Base-by-base conservation (phyloP, 2,329 filamentous ascomycete species). In the Falciphora oryzae region DNA sequence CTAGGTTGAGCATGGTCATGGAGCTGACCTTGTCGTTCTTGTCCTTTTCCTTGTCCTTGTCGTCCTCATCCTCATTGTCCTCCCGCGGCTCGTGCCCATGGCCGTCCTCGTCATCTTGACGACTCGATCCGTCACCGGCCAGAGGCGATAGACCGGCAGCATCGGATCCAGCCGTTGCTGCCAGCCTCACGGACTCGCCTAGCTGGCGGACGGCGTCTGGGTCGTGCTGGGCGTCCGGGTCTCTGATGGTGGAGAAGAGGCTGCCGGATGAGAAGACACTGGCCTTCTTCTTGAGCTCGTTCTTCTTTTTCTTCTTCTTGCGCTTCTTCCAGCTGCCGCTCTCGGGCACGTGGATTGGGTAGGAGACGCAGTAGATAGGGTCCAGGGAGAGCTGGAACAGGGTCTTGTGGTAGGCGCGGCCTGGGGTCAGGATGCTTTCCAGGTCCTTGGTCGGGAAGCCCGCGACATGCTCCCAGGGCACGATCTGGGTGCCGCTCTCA, bases 1-100 rank as follows among this genome's bases (percentile, higher is more conserved):
- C 93, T 14, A 97, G 85, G 75, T 97, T 96, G 78, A 99, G 99
- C 94, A 98, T 98, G 67, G 89, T 93, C 91, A 98, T 93, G 60
- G 86, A 85, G 68, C 83, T 86, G 69, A 81, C 81, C 73, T 91
- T 88, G 72, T 86, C 81, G 67, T 89, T 82, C 57, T 81, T 75
- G 65, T 85, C 76, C 65, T 84, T 82, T 62, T 81, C 79, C 60
- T 67, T 68, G 31, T 70, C 69, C 61, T 68, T 72, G 4, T 67
- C 72, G 61, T 68, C 69, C 50, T 69, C 73, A 66, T 53, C 28
- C 28, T n/a, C 22, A 6, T n/a, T 3, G 62, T 71, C 73, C 13
- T 67, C 73, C 25, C 65, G 67, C 18, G 72, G 70, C 38, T 44
- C 57, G 74, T 74, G 4, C 69, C 70, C 67, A 70, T 70, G 16